Conservation (phyloP, 1,284 basidiomycete genomes). For the Ustilago trichophora region DNA sequence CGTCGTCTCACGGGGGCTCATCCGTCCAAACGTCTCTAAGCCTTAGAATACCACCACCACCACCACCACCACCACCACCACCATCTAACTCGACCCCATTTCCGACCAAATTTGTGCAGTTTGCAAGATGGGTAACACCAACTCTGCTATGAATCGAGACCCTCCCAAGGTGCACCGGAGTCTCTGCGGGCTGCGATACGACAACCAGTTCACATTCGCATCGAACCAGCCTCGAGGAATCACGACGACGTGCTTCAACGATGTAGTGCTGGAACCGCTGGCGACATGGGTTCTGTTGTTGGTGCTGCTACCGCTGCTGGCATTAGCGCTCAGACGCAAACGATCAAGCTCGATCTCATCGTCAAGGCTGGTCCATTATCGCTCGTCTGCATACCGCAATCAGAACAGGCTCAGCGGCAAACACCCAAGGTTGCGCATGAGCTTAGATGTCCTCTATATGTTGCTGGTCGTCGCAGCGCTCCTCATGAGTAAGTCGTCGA, state of each 20-base stretch:
- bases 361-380: slow-evolving; percentile 28
- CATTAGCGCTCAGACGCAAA: slow-evolving; percentile 2
- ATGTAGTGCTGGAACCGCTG: slow-evolving; percentile 49
- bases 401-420: slow-evolving; percentile 11
- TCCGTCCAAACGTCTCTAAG: too few relatives aligned
- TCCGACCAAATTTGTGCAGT: not conserved
- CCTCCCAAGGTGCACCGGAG: slow-evolving; percentile 30
- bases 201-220: slow-evolving; percentile 32
- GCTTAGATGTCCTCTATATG: slow-evolving; percentile 35
- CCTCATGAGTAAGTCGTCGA: slow-evolving; percentile 55
- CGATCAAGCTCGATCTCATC: slow-evolving; percentile 5
- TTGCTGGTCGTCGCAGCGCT: slow-evolving; percentile 45
- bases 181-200: slow-evolving; percentile 29
- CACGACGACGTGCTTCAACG: slow-evolving; percentile 52
- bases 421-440: slow-evolving; percentile 8
- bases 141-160: slow-evolving; percentile 16
- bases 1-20: too few relatives aligned
- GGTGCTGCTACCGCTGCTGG: slow-evolving; percentile 30
- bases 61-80: slow-evolving; percentile 2
- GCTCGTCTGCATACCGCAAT: slow-evolving; percentile 11
- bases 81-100: not conserved
- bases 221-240: slow-evolving; percentile 19
- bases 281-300: slow-evolving; percentile 48
- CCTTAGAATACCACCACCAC: too few relatives aligned
- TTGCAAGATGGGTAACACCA: slow-evolving; percentile 9